Percentiles rank a stretch among this genome's conserved stretches.
Evolutionary conservation across 2,329 filamentous ascomycete genomes (phyloP).

Genomic region (Sphaerulina musiva): DNA sequence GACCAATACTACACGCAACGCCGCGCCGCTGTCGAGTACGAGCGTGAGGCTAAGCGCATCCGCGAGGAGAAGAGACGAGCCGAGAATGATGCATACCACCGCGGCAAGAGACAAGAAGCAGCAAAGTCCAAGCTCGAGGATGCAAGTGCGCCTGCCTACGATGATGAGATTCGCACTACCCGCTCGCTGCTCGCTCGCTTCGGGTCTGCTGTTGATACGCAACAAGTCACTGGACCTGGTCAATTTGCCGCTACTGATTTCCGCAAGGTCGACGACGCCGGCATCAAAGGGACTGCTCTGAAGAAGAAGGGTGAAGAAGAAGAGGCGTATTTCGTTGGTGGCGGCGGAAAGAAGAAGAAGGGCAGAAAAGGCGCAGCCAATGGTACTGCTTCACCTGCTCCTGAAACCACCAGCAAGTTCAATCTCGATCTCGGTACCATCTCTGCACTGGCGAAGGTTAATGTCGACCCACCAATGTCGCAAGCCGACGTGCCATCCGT

Average conservation of each 20-base stretch:
- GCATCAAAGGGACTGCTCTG: slow-evolving; percentile 76
- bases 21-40: slow-evolving; percentile 75
- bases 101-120: slow-evolving; percentile 67
- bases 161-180: slow-evolving; percentile 84
- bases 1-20: slow-evolving; percentile 78
- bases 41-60: slow-evolving; percentile 73
- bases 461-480: slow-evolving; percentile 81
- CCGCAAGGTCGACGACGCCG: slow-evolving; percentile 77
- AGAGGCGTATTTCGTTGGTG: slow-evolving; percentile 71
- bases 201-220: slow-evolving; percentile 58
- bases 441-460: slow-evolving; percentile 78
- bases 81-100: slow-evolving; percentile 67
- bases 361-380: slow-evolving; percentile 68
- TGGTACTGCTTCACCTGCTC: slow-evolving; percentile 46
- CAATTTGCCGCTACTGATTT: slow-evolving; percentile 72
- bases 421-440: slow-evolving; percentile 87
- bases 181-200: slow-evolving; percentile 87
- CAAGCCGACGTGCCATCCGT: slow-evolving; percentile 71
- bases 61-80: slow-evolving; percentile 70
- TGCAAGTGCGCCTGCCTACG: slow-evolving; percentile 78
- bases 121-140: slow-evolving; percentile 72
- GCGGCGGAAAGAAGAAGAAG: slow-evolving; percentile 79
- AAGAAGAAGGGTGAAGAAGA: slow-evolving; percentile 74
- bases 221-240: slow-evolving; percentile 57
- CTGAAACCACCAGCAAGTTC: slow-evolving; percentile 54